Conservation (phyloP, 306 rosid genomes). For the Cercis canadensis region DNA sequence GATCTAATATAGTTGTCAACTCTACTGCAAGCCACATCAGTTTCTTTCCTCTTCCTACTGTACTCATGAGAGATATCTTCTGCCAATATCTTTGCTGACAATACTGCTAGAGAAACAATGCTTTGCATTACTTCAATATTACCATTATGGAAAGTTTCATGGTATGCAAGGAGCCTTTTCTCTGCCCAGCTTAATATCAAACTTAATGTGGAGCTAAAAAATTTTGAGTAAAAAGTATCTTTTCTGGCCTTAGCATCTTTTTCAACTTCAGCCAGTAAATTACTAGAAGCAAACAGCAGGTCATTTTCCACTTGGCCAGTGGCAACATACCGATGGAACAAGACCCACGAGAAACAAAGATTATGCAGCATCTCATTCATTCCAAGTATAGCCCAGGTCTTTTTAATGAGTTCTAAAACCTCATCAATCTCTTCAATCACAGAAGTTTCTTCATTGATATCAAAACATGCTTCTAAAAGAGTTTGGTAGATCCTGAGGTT, state of each 20-base stretch:
- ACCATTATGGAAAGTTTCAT: constrained; percentile 61
- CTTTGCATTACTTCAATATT: constrained; percentile 80
- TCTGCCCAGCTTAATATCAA: constrained; percentile 77
- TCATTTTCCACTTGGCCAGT: constrained; percentile 82
- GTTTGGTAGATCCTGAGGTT: constrained; percentile 89
- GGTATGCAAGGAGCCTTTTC: constrained; percentile 82
- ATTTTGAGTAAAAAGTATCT: constrained; percentile 60
- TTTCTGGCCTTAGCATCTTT: constrained; percentile 55
- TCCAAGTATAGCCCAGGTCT: constrained; percentile 90
- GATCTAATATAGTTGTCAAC: constrained; percentile 85
- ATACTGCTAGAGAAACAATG: constrained; percentile 70
- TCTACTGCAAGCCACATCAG: constrained; percentile 53
- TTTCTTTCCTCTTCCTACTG: constrained; percentile 54
- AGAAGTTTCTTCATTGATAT: constrained; percentile 63
- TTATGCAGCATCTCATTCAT: constrained; percentile 82
- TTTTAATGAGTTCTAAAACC: constrained; percentile 88
- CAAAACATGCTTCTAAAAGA: constrained; percentile 90
- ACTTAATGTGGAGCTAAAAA: constrained; percentile 58
- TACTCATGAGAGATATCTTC: constrained; percentile 59
- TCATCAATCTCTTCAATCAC: constrained; percentile 96
- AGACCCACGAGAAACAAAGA: constrained; percentile 86
- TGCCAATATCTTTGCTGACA: constrained; percentile 71
- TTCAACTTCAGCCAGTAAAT: constrained; percentile 75
- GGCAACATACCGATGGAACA: constrained; percentile 73
- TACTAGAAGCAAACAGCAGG: constrained; percentile 82